A percentile compares a stretch with the other conserved stretches of the same genome.
Evolutionary conservation across 306 rosid genomes (phyloP).

Genomic region (Rosa chinensis): DNA sequence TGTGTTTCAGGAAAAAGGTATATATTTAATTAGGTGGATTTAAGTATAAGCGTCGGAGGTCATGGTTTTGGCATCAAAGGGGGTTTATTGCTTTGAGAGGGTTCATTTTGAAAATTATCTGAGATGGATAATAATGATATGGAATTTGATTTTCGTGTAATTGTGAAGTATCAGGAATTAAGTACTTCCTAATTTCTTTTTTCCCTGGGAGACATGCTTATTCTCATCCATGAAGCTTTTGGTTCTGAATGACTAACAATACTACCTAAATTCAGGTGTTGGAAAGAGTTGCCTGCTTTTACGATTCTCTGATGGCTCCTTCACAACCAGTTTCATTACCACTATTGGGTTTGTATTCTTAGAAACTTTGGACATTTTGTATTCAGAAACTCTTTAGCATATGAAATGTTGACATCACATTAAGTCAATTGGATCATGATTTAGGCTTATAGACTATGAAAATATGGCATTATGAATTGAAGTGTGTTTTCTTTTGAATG

Average conservation of each 20-base stretch:
- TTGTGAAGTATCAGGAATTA: neutral
- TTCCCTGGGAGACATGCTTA: neutral
- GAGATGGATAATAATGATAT: neutral
- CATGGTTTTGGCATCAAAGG: conserved; percentile 4
- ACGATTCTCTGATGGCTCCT: conserved; percentile 88
- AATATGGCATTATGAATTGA: neutral
- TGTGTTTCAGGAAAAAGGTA: neutral
- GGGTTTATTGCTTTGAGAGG: neutral
- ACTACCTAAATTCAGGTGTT: conserved; percentile 52
- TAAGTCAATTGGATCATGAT: conserved; percentile 9
- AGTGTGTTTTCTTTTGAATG: neutral
- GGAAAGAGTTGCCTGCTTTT: conserved; percentile 85
- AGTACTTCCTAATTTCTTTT: neutral
- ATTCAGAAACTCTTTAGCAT: conserved; percentile 11
- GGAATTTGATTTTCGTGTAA: neutral
- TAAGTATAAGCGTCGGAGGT: neutral
- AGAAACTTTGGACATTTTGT: conserved; percentile 9
- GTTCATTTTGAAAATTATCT: neutral
- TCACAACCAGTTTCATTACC: conserved; percentile 77
- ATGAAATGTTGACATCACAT: neutral
- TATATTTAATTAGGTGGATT: neutral
- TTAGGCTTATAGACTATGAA: conserved; percentile 6
- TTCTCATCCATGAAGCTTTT: conserved; percentile 12
- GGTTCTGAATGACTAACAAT: conserved; percentile 8
- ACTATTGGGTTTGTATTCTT: conserved; percentile 73